Conservation (phyloP, 2,329 filamentous ascomycete species). For the Fusarium transvaalense region DNA sequence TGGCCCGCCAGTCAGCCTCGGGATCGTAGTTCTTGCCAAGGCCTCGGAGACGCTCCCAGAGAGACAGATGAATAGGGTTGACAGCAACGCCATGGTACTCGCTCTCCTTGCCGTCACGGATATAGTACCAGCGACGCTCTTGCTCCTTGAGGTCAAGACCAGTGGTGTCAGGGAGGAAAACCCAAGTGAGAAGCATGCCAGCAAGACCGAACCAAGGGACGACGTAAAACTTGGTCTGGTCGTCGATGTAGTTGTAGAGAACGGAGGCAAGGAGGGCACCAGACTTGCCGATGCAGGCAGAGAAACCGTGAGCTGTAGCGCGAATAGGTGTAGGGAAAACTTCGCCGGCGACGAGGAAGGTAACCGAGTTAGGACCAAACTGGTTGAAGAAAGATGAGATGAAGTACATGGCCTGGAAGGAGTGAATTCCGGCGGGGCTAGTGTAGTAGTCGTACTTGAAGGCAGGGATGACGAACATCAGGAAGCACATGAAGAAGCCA, state of each 20-base stretch:
- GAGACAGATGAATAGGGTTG: conserved; percentile 86
- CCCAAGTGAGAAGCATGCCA: conserved; percentile 82
- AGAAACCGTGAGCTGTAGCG: conserved; percentile 93
- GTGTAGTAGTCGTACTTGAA: conserved; percentile 91
- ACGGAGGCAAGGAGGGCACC: conserved; percentile 89
- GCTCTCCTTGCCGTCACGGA: conserved; percentile 78
- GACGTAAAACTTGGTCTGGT: conserved; percentile 86
- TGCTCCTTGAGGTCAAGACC: conserved; percentile 97
- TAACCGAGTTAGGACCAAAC: conserved; percentile 95
- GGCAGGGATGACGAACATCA: conserved; percentile 91
- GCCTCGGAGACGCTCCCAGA: conserved; percentile 87
- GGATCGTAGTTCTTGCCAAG: conserved; percentile 86
- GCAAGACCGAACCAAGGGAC: conserved; percentile 95
- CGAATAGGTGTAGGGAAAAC: conserved; percentile 96
- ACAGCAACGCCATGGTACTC: conserved; percentile 96
- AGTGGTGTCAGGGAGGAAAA: conserved; percentile 97
- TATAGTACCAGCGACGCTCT: conserved; percentile 91
- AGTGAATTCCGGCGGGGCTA: conserved; percentile 75
- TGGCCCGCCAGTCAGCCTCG: conserved; percentile 83
- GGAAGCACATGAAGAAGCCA: conserved; percentile 92
- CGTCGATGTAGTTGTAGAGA: conserved; percentile 94
- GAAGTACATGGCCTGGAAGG: conserved; percentile 99
- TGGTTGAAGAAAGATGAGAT: conserved; percentile 99
- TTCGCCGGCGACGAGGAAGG: conserved; percentile 95
- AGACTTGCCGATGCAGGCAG: conserved; percentile 89